Evolutionary conservation across 1,284 basidiomycete genomes (phyloP).

Genomic region (Marasmius oreades): DNA sequence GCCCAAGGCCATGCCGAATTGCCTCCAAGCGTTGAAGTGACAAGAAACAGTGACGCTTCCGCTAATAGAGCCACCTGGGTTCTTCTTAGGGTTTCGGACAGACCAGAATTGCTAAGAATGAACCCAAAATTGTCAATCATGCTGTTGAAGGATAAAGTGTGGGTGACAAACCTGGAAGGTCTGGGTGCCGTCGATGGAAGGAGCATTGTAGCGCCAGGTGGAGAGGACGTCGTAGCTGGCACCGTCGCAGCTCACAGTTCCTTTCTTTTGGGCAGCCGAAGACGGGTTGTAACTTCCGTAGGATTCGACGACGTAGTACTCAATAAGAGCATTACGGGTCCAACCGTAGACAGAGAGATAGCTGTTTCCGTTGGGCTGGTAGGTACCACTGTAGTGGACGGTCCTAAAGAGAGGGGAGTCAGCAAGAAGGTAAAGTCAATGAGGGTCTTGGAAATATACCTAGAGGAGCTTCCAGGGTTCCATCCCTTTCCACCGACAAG

Average conservation of each 20-base stretch:
- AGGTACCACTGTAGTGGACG: constrained; percentile 31
- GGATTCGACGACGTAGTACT: constrained; percentile 38
- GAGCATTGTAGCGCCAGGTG: constrained; percentile 9
- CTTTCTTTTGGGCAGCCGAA: constrained; percentile 23
- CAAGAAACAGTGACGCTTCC: constrained; percentile 30
- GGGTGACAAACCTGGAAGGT: constrained; percentile 24
- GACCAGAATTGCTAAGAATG: constrained; percentile 31
- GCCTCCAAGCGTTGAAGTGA: constrained; percentile 35
- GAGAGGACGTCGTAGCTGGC: constrained; percentile 13
- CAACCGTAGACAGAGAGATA: constrained; percentile 37
- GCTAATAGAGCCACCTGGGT: constrained; percentile 19
- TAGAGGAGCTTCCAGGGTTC: constrained; percentile 24
- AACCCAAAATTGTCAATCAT: background rate
- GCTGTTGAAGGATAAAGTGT: background rate
- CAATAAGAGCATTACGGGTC: constrained; percentile 33
- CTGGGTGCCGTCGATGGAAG: constrained; percentile 25
- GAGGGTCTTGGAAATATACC: constrained; percentile 2
- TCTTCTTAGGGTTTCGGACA: constrained; percentile 23
- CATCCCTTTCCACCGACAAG: constrained; percentile 31
- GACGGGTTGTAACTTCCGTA: constrained; percentile 38
- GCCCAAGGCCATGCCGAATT: constrained; percentile 29
- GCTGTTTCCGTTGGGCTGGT: constrained; percentile 13
- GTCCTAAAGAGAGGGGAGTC: constrained; percentile 16
- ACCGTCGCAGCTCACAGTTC: constrained; percentile 28
- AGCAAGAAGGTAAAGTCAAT: background rate